A percentile compares a stretch with the other conserved stretches of the same genome.
These are phyloP conservation scores for Populus hybrid DNA, from an alignment of 441 rosid species.

Conservation along the genomic window DNA sequence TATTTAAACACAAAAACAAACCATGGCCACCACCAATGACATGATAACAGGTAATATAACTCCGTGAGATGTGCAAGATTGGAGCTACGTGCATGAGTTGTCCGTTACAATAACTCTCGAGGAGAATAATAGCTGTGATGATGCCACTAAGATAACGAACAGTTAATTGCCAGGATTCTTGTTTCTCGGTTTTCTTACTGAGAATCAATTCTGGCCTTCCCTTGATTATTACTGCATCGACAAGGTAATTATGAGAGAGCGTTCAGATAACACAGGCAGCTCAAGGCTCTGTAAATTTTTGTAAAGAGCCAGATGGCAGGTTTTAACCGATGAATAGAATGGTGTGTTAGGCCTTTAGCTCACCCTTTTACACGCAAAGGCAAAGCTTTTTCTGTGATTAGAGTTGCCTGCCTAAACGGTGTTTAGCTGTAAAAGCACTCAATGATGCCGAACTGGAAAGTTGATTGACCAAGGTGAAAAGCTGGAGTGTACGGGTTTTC, in stretches of 20 bases:
- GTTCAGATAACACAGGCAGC: neutral
- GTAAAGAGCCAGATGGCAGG: neutral
- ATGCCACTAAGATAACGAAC: no score
- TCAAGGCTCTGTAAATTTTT: neutral
- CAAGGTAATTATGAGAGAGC: neutral
- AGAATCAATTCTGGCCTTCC: neutral
- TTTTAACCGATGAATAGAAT: conserved; percentile 8
- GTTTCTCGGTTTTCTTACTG: no score
- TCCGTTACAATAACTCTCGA: no score
- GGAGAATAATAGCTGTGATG: no score
- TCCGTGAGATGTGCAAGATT: no score
- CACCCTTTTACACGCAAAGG: neutral
- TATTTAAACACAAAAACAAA: no score
- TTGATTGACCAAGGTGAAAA: neutral
- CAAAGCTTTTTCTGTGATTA: neutral
- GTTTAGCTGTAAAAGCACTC: no score
- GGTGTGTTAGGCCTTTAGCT: neutral
- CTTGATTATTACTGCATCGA: neutral
- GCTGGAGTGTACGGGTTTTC: neutral
- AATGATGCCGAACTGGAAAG: neutral
- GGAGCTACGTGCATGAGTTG: no score
- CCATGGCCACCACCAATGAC: no score
- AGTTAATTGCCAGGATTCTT: no score
- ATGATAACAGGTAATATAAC: no score
- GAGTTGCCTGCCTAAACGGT: neutral